phyloP scores from a whole-genome alignment of 2,329 filamentous ascomycete species.

The Epichloe festucae region DNA sequence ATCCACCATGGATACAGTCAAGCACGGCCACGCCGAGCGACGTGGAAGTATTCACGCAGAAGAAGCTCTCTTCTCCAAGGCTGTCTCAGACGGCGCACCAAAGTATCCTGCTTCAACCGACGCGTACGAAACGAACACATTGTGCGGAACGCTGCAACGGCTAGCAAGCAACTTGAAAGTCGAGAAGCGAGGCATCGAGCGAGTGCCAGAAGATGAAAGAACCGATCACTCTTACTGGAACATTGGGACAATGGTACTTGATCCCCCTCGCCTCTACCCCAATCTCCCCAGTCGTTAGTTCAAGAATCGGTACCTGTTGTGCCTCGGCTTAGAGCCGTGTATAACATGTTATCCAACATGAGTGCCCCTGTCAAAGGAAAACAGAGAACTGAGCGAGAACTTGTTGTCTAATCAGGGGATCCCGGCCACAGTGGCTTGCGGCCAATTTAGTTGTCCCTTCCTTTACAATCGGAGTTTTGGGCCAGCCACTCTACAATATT shows the following conservation, averaged over 20 bases:
- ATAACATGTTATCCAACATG: too few species aligned
- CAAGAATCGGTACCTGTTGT: too few species aligned
- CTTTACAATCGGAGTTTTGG: too few species aligned
- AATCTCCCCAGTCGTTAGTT: too few species aligned
- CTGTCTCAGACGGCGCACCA: not conserved
- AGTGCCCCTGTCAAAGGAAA: too few species aligned
- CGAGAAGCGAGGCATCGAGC: constrained; percentile 64
- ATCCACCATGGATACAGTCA: constrained; percentile 1
- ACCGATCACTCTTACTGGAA: constrained; percentile 52
- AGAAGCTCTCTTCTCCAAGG: not conserved
- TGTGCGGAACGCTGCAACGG: constrained; percentile 35
- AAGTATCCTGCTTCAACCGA: not conserved
- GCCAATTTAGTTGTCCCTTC: too few species aligned
- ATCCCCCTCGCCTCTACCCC: too few species aligned
- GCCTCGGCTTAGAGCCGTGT: too few species aligned
- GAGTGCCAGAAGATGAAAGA: constrained; percentile 57
- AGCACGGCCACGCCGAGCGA: not conserved
- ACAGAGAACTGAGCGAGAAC: not conserved
- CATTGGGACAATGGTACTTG: constrained; percentile 54
- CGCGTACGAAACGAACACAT: not conserved
- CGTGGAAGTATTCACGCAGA: not conserved
- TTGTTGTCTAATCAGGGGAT: not conserved
- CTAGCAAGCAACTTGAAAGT: constrained; percentile 53
- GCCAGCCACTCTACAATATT: too few species aligned
- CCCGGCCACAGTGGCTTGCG: constrained; percentile 25